Conservation (phyloP, 768 basidiomycete genomes). For the Russula foetens region DNA sequence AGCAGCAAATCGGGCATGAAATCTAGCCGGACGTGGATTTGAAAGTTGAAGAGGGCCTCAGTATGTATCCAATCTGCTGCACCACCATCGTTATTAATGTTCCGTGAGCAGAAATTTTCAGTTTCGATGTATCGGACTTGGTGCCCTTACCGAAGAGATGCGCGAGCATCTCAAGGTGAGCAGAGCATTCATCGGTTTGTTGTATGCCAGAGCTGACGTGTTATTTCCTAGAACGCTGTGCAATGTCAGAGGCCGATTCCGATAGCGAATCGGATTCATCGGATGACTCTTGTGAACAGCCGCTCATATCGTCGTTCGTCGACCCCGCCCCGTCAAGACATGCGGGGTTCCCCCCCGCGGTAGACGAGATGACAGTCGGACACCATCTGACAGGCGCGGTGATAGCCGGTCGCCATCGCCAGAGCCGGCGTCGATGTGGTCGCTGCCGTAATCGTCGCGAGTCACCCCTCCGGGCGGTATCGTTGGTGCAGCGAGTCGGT, state of each 20-base stretch:
- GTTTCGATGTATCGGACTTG: conserved; percentile 86
- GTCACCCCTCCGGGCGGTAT: too few species aligned
- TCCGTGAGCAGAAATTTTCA: conserved; percentile 73
- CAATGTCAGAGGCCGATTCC: conserved; percentile 64
- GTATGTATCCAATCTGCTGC: conserved; percentile 39
- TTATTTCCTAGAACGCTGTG: conserved; percentile 65
- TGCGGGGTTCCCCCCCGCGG: conserved; percentile 10
- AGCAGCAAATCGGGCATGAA: conserved; percentile 94
- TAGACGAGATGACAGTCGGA: too few species aligned
- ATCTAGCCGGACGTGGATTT: conserved; percentile 89
- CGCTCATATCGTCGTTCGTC: too few species aligned
- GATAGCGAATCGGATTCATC: conserved; percentile 33
- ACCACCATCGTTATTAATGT: conserved; percentile 6
- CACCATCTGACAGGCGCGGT: too few species aligned
- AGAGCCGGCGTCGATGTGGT: too few species aligned
- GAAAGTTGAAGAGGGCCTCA: conserved; percentile 89
- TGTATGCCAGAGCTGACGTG: neutral
- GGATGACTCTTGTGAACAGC: conserved; percentile 26
- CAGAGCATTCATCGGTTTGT: conserved; percentile 13
- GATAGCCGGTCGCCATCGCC: too few species aligned
- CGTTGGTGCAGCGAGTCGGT: too few species aligned
- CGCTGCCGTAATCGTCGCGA: too few species aligned
- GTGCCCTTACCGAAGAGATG: conserved; percentile 91
- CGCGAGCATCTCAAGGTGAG: conserved; percentile 86
- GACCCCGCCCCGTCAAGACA: too few species aligned